phyloP scores from a whole-genome alignment of 371 early-diverging fungal species.

The Rhizopus sp. region DNA sequence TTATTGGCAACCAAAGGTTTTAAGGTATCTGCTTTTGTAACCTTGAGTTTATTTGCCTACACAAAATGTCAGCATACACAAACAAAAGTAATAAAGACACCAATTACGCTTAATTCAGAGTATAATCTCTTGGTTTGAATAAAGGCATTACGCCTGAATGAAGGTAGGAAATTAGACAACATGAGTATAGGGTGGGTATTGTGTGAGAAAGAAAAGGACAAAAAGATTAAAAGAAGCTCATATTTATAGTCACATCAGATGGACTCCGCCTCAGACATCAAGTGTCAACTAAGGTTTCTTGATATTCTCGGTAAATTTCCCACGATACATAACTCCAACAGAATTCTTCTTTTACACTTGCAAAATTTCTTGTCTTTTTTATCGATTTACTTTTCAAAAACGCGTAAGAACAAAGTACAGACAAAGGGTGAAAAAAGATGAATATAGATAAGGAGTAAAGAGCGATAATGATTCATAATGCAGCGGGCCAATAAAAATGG shows the following conservation, averaged over 20 bases:
- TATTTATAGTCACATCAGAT: no score
- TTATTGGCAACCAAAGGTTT: conserved; percentile 75
- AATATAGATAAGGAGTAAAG: neutral
- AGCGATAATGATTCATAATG: neutral
- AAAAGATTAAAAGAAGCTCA: neutral
- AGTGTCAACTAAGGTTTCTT: no score
- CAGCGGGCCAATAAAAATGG: neutral
- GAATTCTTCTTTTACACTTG: no score
- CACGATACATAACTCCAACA: neutral
- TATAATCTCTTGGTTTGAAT: conserved; percentile 21
- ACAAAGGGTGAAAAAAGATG: neutral
- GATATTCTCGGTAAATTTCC: neutral
- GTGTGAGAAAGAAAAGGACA: conserved; percentile 1
- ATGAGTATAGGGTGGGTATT: neutral
- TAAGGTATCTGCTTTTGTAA: conserved; percentile 41
- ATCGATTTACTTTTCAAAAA: neutral
- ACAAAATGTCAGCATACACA: neutral
- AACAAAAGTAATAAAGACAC: neutral
- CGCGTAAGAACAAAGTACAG: neutral
- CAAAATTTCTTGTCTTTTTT: no score
- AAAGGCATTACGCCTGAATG: conserved; percentile 14
- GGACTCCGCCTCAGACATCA: no score
- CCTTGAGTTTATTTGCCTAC: conserved; percentile 53
- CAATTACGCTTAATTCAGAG: conserved; percentile 25
- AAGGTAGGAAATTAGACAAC: conserved; percentile 16